These are phyloP conservation scores for Geotrichum bryndzae DNA, from an alignment of 1,139 yeast species.

Conservation along the genomic window DNA sequence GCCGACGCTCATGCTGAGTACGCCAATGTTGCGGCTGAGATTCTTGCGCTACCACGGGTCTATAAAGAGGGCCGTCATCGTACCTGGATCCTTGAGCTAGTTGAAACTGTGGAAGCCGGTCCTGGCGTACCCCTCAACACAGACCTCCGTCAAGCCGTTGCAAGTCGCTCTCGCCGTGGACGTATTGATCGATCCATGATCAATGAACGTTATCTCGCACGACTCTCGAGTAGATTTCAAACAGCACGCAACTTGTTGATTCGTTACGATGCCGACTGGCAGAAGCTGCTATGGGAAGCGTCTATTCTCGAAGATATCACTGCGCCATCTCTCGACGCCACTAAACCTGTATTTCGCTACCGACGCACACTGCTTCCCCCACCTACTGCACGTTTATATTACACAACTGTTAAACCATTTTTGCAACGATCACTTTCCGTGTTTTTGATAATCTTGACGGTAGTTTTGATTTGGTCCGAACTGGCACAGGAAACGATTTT, in stretches of 20 bases:
- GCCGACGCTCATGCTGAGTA: slow-evolving; percentile 61
- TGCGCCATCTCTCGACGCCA: slow-evolving; percentile 12
- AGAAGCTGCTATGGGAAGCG: slow-evolving; percentile 37
- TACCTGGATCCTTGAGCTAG: slow-evolving; percentile 38
- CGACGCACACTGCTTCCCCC: slow-evolving; percentile 36
- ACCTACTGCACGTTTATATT: slow-evolving; percentile 37
- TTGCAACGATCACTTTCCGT: slow-evolving; percentile 40
- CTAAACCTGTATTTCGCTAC: slow-evolving; percentile 29
- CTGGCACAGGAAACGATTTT: slow-evolving; percentile 61
- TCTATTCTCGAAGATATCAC: slow-evolving; percentile 35
- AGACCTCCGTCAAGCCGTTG: slow-evolving; percentile 17
- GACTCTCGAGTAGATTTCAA: slow-evolving; percentile 25
- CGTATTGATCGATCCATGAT: slow-evolving; percentile 27
- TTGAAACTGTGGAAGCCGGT: slow-evolving; percentile 27
- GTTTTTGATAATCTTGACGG: slow-evolving; percentile 44
- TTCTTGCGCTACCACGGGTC: slow-evolving; percentile 42
- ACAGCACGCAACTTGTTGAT: slow-evolving; percentile 29
- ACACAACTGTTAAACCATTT: slow-evolving; percentile 44
- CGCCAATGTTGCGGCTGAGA: slow-evolving; percentile 58
- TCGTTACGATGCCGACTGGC: slow-evolving; percentile 39
- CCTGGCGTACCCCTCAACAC: slow-evolving; percentile 19
- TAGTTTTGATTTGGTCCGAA: slow-evolving; percentile 64
- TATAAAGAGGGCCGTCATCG: slow-evolving; percentile 34
- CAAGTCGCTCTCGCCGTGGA: slow-evolving; percentile 8
- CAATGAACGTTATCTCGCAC: slow-evolving; percentile 28